Base-by-base conservation (phyloP, 2,329 filamentous ascomycete species). In the Purpureocillium lavendulum region DNA sequence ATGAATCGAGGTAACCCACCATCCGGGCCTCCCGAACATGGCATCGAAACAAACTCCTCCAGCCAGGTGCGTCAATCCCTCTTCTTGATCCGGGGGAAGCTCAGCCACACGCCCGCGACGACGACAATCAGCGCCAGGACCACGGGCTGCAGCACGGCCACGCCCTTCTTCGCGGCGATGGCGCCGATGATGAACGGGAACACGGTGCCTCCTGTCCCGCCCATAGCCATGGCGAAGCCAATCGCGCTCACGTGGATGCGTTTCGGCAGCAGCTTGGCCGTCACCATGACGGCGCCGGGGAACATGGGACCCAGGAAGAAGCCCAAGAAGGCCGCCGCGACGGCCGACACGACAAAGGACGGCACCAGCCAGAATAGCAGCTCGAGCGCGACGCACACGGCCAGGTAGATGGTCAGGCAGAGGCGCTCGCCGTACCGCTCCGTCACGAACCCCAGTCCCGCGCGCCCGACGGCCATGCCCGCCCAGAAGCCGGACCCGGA, bases 271-370 rank as follows among this genome's bases (percentile, higher is more conserved):
- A 88, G 64, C 47, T 84, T 86, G 0, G 82, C 82, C 4, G 78
- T 75, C 2, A 80, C 72, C n/a, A 85, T 78, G 8, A 88, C 70
- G 0, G 75, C 81, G 1, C 80, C 80, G 0, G 84, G 82, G 53
- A 87, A 87, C 43, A 87, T 59, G 0, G 84, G 84, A 0, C 84
- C 84, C 0, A 88, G 64, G 50, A 87, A 85, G 64, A 87, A 84
- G 0, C 84, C 84, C 21, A 86, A 70, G 0, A 87, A 60, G 0
- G 78, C 66, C 2, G 86, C 80, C 1, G 82, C 76, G 2, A 87
- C 66, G 1, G 82, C 61, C 0, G 63, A 66, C 0, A 65, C 63
- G 16, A 64, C 49, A 56, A 89, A 86, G 31, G 80, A 71, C 0
- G 45, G 84, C 63, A 90, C 56, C 0, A 66, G 54, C 63, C 63